phyloP scores from a whole-genome alignment of 306 rosid species.

The Gillenia trifoliata region DNA sequence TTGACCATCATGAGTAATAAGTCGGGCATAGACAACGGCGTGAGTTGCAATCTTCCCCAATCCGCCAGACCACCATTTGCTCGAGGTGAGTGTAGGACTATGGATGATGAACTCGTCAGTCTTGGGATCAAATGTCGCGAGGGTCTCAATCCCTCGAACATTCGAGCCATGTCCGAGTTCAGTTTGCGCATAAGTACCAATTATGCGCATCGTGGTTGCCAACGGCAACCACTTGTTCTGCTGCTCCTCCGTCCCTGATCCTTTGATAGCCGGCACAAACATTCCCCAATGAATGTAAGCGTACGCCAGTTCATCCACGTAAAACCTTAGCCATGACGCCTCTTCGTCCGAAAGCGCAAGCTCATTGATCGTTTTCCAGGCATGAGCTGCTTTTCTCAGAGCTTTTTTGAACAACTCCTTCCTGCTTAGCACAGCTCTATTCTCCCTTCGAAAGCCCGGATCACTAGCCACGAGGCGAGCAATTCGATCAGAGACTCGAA shows the following conservation, averaged over 20 bases:
- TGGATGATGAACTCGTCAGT: slow-evolving; percentile 75
- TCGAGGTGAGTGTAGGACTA: slow-evolving; percentile 87
- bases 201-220: slow-evolving; percentile 76
- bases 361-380: slow-evolving; percentile 73
- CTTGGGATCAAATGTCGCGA: slow-evolving; percentile 75
- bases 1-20: slow-evolving; percentile 46
- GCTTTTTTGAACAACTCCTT: slow-evolving; percentile 75
- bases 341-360: slow-evolving; percentile 76
- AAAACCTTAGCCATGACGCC: slow-evolving; percentile 63
- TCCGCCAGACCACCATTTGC: slow-evolving; percentile 99
- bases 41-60: slow-evolving; percentile 88
- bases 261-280: slow-evolving; percentile 83
- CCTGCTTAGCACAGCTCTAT: slow-evolving; percentile 44
- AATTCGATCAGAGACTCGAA: slow-evolving; percentile 64
- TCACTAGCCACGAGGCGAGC: slow-evolving; percentile 74
- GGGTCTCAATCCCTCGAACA: slow-evolving; percentile 89
- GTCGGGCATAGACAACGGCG: slow-evolving; percentile 77
- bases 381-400: slow-evolving; percentile 68
- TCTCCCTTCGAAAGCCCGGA: slow-evolving; percentile 78
- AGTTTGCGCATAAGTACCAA: slow-evolving; percentile 95
- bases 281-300: slow-evolving; percentile 97
- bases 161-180: slow-evolving; percentile 98
- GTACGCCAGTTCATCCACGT: slow-evolving; percentile 69
- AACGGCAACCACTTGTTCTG: slow-evolving; percentile 76
- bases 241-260: slow-evolving; percentile 86